Base-by-base conservation (phyloP, 2,329 filamentous ascomycete species). In the Biscogniauxia mediterranea region DNA sequence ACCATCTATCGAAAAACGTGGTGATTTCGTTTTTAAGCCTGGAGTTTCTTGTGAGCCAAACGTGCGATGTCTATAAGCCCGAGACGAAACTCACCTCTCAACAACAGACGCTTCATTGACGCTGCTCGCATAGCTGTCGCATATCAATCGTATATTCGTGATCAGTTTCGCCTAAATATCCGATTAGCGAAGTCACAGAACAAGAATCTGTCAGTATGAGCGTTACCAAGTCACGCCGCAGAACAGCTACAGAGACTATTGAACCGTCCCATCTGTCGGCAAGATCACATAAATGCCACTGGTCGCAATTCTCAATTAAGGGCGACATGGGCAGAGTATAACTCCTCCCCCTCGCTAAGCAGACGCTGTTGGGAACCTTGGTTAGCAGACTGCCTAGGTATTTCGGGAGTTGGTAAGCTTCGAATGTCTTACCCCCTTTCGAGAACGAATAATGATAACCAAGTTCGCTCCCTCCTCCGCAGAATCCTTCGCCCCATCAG, bases 361-460 rank as follows among this genome's bases (percentile, higher is more conserved):
- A 91, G 70, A 91, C 88, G 32, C 84, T 82, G 57, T 50, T 32
- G 23, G 46, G 54, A 11, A 20, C 58, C 23, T 21, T 42, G 32
- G 25, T 17, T 20, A 54, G 76, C 42, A 75, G 68, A 55, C 20
- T 28, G 25, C 15, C 26, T 52, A 46, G 8, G 28, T 32, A 9
- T 3, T 54, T 7, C 52, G 53, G 28, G 17, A 49, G 9, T 13
- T 21, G 2, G 42, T 28, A 49, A 53, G 23, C 5, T 28, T 53
- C 2, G 19, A 26, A 38, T 19, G 20, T 66, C 74, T 67, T 71
- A 86, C 79, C 89, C 89, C 74, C 89, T 79, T 69, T 92, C 89
- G 0, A 92, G 80, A 0, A 91, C 89, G 70, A 91, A 92, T 1
- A 92, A 74, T 0, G 89, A 85, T 59, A 92, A 81, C 88, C 89